These are phyloP conservation scores for Viridothelium virens DNA, from an alignment of 495 filamentous ascomycete genomes.

Conservation along the genomic window DNA sequence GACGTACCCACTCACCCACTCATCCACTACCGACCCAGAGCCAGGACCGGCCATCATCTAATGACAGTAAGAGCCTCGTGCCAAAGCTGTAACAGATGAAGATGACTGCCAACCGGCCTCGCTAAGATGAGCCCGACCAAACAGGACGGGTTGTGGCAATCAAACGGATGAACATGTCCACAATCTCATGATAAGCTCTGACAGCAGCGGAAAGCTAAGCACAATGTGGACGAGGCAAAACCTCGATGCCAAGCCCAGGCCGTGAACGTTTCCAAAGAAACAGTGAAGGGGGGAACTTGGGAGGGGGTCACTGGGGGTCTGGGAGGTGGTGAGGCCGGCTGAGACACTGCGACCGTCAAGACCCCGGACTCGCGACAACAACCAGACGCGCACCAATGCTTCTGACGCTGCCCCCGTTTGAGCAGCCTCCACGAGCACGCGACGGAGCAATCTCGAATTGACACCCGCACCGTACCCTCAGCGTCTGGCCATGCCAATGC, in stretches of 20 bases:
- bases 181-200: background rate
- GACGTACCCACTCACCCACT: too few species aligned
- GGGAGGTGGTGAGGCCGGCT: background rate
- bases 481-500: background rate
- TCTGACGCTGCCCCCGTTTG: slow-evolving; percentile 9
- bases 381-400: slow-evolving; percentile 6
- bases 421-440: background rate
- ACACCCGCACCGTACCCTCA: background rate
- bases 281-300: background rate
- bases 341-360: slow-evolving; percentile 6
- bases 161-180: slow-evolving; percentile 7
- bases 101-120: background rate
- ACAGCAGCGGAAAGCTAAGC: background rate
- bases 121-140: background rate
- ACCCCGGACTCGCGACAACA: slow-evolving; percentile 9
- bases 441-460: background rate
- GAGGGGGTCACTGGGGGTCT: background rate
- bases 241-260: slow-evolving; percentile 7
- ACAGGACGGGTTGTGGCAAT: background rate
- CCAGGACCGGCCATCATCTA: background rate
- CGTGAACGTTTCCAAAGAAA: slow-evolving; percentile 11
- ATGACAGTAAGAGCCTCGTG: background rate
- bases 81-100: background rate
- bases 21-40: too few species aligned
- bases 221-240: background rate